phyloP scores from a whole-genome alignment of 108 stramenopile species.

The Nannochloropsis oceanica region DNA sequence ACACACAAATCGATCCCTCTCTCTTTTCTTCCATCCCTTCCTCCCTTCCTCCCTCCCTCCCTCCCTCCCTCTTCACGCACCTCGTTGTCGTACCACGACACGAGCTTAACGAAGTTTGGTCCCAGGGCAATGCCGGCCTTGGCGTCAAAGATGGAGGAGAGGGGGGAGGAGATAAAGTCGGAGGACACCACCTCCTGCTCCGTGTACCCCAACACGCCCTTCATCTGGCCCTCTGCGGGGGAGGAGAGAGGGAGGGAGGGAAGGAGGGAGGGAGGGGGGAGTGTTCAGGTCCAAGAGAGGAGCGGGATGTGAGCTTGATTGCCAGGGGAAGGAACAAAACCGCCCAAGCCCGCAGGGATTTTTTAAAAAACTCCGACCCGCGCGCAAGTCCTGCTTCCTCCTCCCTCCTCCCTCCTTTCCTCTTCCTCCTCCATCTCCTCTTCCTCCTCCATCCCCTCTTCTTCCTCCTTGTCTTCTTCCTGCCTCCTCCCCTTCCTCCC shows the following conservation, averaged over 20 bases:
- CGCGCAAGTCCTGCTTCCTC: no score
- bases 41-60: neutral
- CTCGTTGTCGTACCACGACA: slow-evolving; percentile 96
- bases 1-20: neutral
- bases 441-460: no score
- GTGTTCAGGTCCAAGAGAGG: no score
- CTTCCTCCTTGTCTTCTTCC: no score
- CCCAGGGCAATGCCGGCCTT: slow-evolving; percentile 93
- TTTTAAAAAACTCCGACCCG: no score
- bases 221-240: slow-evolving; percentile 49
- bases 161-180: slow-evolving; percentile 79
- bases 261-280: neutral
- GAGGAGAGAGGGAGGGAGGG: neutral
- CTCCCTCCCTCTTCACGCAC: neutral
- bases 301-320: no score
- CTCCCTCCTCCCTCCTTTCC: no score
- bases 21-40: neutral
- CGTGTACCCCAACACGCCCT: slow-evolving; percentile 65
- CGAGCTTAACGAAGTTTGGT: slow-evolving; percentile 96
- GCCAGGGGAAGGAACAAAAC: no score
- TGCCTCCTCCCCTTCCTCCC: no score
- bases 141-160: slow-evolving; percentile 88
- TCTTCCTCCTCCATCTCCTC: no score
- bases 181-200: slow-evolving; percentile 80
- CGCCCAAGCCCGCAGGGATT: no score